phyloP scores from a whole-genome alignment of 2,329 filamentous ascomycete genomes.

The Sclerotinia borealis region DNA sequence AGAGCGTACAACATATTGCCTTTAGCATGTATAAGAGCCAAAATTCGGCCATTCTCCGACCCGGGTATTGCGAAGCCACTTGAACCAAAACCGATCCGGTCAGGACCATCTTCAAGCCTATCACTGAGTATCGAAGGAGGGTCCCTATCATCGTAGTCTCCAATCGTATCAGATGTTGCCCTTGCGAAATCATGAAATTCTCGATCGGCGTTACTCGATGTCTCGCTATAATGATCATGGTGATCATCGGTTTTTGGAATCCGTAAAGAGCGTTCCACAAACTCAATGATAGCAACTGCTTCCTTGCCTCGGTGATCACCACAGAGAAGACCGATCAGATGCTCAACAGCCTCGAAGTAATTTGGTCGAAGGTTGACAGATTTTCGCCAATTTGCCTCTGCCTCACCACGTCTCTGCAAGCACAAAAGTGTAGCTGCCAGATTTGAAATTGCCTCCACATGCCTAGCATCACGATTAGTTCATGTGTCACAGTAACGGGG shows the following conservation, averaged over 20 bases:
- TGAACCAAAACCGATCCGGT: constrained; percentile 53
- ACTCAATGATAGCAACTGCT: constrained; percentile 80
- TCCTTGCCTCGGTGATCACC: constrained; percentile 73
- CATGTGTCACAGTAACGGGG: background rate
- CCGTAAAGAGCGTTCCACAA: constrained; percentile 69
- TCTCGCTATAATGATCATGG: constrained; percentile 52
- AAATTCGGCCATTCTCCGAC: constrained; percentile 83
- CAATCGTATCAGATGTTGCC: constrained; percentile 26
- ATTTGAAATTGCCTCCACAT: constrained; percentile 92
- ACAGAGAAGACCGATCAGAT: constrained; percentile 83
- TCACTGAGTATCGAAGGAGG: constrained; percentile 17
- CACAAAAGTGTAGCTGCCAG: constrained; percentile 84
- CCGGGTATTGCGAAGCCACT: constrained; percentile 82
- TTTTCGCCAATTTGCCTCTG: constrained; percentile 76
- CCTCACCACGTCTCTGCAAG: constrained; percentile 74
- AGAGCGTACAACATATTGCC: constrained; percentile 96
- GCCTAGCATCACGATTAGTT: constrained; percentile 33
- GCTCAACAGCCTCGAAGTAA: constrained; percentile 92
- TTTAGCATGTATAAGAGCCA: constrained; percentile 93
- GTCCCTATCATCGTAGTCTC: constrained; percentile 30
- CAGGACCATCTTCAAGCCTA: constrained; percentile 17
- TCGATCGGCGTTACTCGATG: constrained; percentile 45
- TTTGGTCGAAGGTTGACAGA: constrained; percentile 79
- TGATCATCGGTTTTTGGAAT: constrained; percentile 41
- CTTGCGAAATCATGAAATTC: constrained; percentile 26